phyloP scores from a whole-genome alignment of 225 moss, liverwort and hornwort species.

The Physcomitrellopsis africana region DNA sequence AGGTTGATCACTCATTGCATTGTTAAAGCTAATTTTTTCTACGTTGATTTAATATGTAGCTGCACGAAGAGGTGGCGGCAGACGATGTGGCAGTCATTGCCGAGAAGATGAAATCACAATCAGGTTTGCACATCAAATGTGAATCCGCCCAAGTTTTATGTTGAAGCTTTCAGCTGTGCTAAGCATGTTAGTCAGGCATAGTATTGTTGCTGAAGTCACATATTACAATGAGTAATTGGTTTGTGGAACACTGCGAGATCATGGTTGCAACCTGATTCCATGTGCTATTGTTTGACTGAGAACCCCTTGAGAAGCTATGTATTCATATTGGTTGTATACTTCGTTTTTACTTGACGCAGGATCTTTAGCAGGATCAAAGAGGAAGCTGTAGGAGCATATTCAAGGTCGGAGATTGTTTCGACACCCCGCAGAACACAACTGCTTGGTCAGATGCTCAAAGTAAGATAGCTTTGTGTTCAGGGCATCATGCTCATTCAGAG shows the following conservation, averaged over 20 bases:
- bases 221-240: background rate
- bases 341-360: constrained; percentile 26
- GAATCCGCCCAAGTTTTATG: background rate
- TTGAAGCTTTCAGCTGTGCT: background rate
- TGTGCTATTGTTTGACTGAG: background rate
- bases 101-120: constrained; percentile 39
- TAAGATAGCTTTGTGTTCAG: background rate
- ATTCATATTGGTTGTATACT: background rate
- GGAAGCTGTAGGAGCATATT: constrained; percentile 38
- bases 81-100: constrained; percentile 47
- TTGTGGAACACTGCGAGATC: background rate
- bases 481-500: background rate
- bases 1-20: background rate
- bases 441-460: background rate
- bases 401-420: background rate
- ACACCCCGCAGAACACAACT: background rate
- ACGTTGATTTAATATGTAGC: constrained; percentile 31
- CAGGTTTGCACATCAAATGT: constrained; percentile 29
- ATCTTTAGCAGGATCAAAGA: constrained; percentile 48
- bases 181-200: background rate
- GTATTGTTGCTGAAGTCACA: constrained; percentile 13
- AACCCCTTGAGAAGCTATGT: background rate
- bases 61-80: constrained; percentile 54
- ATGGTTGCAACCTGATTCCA: background rate
- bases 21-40: constrained; percentile 11